A percentile compares a stretch with the other conserved stretches of the same genome.
phyloP scores from a whole-genome alignment of 768 basidiomycete species.

The Phylloporus sp. region DNA sequence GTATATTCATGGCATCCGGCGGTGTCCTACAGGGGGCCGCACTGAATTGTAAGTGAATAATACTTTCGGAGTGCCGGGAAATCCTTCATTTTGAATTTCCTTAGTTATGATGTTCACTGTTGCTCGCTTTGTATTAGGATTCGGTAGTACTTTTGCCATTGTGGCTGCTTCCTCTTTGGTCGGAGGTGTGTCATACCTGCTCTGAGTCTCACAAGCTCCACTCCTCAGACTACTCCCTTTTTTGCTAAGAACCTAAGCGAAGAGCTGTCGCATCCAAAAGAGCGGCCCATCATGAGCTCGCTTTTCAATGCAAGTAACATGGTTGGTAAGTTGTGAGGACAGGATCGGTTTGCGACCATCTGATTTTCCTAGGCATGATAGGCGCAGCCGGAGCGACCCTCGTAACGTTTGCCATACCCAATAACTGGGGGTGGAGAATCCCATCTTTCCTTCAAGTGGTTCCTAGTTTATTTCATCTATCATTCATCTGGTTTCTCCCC shows the following conservation, averaged over 20 bases:
- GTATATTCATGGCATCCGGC: neutral
- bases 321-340: slow-evolving; percentile 9
- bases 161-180: slow-evolving; percentile 5
- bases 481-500: slow-evolving; percentile 53
- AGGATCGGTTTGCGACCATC: neutral
- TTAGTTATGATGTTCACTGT: slow-evolving; percentile 8
- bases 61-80: neutral
- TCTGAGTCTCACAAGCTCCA: no score
- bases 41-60: neutral
- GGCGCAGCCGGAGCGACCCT: slow-evolving; percentile 51
- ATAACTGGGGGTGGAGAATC: slow-evolving; percentile 64
- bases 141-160: neutral
- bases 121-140: slow-evolving; percentile 5
- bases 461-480: slow-evolving; percentile 50
- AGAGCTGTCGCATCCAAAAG: slow-evolving; percentile 13
- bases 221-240: no score
- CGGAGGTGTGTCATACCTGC: neutral
- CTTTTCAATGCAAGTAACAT: neutral
- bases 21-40: neutral
- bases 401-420: slow-evolving; percentile 57
- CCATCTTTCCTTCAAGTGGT: slow-evolving; percentile 52
- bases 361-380: slow-evolving; percentile 6
- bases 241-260: neutral
- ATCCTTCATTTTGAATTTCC: no score
- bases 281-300: slow-evolving; percentile 2